A percentile compares a stretch with the other conserved stretches of the same genome.
Evolutionary conservation across 2,329 filamentous ascomycete species (phyloP).

Genomic region (Fusarium sp.): DNA sequence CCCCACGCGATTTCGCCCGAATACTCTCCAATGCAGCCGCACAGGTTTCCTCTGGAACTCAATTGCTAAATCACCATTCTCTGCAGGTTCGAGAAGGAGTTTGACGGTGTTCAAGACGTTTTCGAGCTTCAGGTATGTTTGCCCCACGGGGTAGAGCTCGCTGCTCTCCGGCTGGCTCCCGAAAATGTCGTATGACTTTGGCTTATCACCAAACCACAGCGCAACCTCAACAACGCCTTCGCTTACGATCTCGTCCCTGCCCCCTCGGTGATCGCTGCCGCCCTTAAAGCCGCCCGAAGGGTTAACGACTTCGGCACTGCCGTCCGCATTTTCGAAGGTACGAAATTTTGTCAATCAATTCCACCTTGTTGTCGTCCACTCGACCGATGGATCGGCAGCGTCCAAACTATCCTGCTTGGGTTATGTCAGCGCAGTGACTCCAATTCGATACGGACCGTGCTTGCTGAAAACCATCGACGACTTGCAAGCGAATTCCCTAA

Average conservation of each 20-base stretch:
- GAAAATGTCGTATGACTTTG: constrained; percentile 46
- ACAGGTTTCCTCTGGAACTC: constrained; percentile 25
- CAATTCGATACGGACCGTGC: background rate
- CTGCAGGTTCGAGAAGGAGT: constrained; percentile 97
- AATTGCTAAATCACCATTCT: constrained; percentile 43
- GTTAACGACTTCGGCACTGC: constrained; percentile 99
- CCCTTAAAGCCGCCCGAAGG: constrained; percentile 90
- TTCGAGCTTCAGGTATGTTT: constrained; percentile 94
- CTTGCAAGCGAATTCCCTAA: background rate
- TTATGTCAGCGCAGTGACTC: constrained; percentile 18
- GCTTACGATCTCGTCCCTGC: constrained; percentile 99
- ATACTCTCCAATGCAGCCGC: constrained; percentile 40
- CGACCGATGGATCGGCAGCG: constrained; percentile 12
- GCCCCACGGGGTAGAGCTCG: constrained; percentile 35
- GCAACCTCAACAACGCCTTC: constrained; percentile 99
- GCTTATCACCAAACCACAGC: constrained; percentile 55
- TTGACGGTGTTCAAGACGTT: constrained; percentile 95
- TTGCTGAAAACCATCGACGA: background rate
- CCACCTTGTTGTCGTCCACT: constrained; percentile 16
- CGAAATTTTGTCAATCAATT: constrained; percentile 45
- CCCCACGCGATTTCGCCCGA: constrained; percentile 43
- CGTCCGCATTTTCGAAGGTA: constrained; percentile 98
- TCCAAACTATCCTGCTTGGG: constrained; percentile 2
- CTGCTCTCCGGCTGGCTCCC: constrained; percentile 32
- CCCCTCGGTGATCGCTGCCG: constrained; percentile 87